Conservation (phyloP, 2,329 filamentous ascomycete genomes). For the Verticillium nonalfalfae region DNA sequence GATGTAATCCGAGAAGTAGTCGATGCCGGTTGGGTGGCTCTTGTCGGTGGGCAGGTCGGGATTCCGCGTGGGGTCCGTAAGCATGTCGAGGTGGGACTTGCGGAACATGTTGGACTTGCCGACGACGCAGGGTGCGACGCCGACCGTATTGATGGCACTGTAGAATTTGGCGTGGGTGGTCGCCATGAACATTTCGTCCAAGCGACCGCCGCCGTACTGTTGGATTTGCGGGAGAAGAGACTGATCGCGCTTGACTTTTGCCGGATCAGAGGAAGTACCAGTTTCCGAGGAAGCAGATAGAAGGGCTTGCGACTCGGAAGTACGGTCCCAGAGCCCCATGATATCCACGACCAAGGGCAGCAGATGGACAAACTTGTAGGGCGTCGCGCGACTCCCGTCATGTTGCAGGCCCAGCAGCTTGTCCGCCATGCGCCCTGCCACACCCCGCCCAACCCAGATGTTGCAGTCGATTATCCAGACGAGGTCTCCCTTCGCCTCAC, state of each 20-base stretch:
- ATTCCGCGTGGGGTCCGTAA: conserved; percentile 48
- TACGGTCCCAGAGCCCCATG: conserved; percentile 24
- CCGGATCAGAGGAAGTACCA: conserved; percentile 21
- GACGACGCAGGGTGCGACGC: conserved; percentile 85
- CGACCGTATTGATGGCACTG: conserved; percentile 89
- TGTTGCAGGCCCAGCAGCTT: conserved; percentile 64
- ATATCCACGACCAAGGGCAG: conserved; percentile 84
- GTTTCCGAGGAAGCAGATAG: conserved; percentile 26
- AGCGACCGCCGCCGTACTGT: conserved; percentile 62
- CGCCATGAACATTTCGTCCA: conserved; percentile 93
- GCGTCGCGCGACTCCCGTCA: conserved; percentile 39
- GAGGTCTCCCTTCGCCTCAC: conserved; percentile 80
- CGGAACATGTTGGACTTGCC: conserved; percentile 99
- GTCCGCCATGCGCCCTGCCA: conserved; percentile 84
- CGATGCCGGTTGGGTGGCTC: conserved; percentile 60
- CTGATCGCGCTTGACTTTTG: conserved; percentile 1
- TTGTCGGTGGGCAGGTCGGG: conserved; percentile 31
- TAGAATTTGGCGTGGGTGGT: conserved; percentile 97
- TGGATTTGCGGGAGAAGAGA: conserved; percentile 21
- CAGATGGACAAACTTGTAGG: conserved; percentile 92
- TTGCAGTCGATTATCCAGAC: conserved; percentile 97
- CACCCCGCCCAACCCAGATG: conserved; percentile 78
- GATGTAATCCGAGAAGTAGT: conserved; percentile 92
- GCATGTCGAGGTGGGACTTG: conserved; percentile 75
- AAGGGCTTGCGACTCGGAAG: conserved; percentile 20